Evolutionary conservation across 805 yeast species (phyloP), one percentile per base, ranked within the genome.

Genomic region (Ogataea thermomethanolica): DNA sequence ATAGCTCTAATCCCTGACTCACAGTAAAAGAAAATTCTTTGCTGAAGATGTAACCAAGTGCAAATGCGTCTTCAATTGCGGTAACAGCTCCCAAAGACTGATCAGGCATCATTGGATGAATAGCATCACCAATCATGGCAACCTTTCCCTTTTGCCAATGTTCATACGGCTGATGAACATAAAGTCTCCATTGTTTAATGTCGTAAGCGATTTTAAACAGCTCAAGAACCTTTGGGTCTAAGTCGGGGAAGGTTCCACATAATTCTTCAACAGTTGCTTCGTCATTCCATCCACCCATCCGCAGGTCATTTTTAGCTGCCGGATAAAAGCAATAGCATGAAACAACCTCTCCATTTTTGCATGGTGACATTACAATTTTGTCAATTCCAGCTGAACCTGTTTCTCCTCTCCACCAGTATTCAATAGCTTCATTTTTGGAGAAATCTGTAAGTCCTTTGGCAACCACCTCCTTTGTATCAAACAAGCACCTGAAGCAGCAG

Each of bases 91-190:
- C 54, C n/a, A 43, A 29, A 2, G 50, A 51, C 40, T 45, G 54
- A 33, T 46, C 51, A 6, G 53, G 50, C 46, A 64, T 53, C 36
- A 61, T 61, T 11, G 69, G 65, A 35, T 64, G 69, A 27, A 56
- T 52, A 1, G 68, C 56, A 44, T 64, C 69, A 7, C 69, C 69
- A 30, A 64, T 39, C 21, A 64, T 37, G 10, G 50, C 61, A 27
- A 62, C 58, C 29, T 55, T 55, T 3, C 62, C 64, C 34, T 52
- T 52, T 20, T 44, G 33, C 53, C 56, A 56, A 26, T 46, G 47
- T 4, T 53, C 50, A 29, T 46, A 53, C 5, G 57, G 58, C 37
- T 53, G 45, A 28, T 55, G 55, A 33, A 54, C 57, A 29, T 55
- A 56, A 15, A 56, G 36, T 26, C 60, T 43, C 61, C 59, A 56